Evolutionary conservation across 345 rosid species (phyloP).

Genomic region (Cardamine occulta): DNA sequence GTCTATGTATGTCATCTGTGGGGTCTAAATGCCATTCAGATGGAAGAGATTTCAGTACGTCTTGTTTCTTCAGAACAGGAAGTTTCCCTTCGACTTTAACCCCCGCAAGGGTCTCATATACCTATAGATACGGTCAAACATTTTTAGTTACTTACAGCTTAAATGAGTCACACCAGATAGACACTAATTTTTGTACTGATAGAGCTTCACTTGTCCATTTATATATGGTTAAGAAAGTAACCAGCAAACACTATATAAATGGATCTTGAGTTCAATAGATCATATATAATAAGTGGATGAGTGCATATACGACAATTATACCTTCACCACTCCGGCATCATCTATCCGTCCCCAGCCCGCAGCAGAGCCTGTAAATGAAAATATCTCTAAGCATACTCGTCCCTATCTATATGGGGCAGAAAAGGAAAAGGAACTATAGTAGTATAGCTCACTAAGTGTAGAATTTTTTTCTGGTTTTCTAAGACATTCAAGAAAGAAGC

Average conservation of each 20-base stretch:
- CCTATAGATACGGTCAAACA: conserved; percentile 48
- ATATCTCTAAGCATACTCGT: conserved; percentile 22
- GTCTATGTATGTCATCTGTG: conserved; percentile 58
- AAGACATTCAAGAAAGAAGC: conserved; percentile 27
- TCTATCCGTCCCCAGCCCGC: conserved; percentile 97
- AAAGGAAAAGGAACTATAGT: conserved; percentile 3
- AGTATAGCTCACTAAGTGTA: conserved; percentile 7
- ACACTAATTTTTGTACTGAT: conserved; percentile 8
- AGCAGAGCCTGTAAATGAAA: conserved; percentile 70
- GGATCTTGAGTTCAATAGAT: conserved; percentile 6
- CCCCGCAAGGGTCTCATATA: conserved; percentile 84
- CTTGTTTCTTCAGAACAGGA: conserved; percentile 72
- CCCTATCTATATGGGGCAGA: conserved; percentile 6
- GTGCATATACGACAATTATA: conserved; percentile 32
- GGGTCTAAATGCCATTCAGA: conserved; percentile 87
- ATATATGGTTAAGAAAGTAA: conserved; percentile 4
- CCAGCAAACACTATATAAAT: neutral
- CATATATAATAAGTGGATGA: neutral
- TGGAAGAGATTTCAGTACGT: conserved; percentile 71
- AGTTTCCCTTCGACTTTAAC: conserved; percentile 83
- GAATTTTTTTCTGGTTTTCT: neutral
- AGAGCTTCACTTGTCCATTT: neutral
- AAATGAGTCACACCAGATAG: conserved; percentile 7
- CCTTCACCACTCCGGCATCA: conserved; percentile 97
- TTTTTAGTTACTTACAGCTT: conserved; percentile 26